These are phyloP conservation scores for Diospyros kaki DNA, from an alignment of 148 eudicot species.

Conservation along the genomic window DNA sequence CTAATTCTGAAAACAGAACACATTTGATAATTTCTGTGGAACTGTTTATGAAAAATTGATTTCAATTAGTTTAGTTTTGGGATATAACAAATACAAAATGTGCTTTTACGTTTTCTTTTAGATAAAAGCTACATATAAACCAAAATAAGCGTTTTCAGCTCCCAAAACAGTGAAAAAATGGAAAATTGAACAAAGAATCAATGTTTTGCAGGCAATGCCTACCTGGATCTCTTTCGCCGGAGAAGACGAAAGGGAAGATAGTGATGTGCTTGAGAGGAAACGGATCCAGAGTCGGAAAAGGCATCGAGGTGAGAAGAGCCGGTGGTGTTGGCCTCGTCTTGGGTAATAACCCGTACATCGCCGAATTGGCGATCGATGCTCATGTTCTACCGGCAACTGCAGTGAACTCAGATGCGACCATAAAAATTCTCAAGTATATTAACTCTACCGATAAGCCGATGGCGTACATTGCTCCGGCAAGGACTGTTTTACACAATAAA, in stretches of 20 bases:
- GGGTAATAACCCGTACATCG: constrained; percentile 39
- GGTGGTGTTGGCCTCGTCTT: constrained; percentile 69
- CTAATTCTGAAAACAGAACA: no score
- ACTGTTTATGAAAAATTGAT: no score
- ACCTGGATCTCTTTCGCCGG: constrained; percentile 53
- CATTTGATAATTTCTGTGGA: no score
- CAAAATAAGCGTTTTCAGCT: no score
- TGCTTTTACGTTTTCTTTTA: no score
- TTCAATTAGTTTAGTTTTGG: no score
- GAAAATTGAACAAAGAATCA: no score
- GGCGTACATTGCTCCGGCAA: constrained; percentile 52
- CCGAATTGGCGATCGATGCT: constrained; percentile 49
- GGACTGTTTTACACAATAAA: constrained; percentile 18
- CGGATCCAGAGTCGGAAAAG: constrained; percentile 66
- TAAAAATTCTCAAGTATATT: constrained; percentile 54
- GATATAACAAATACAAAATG: no score
- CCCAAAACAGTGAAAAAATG: no score
- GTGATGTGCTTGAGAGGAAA: constrained; percentile 76
- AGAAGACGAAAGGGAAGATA: constrained; percentile 61
- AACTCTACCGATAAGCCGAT: constrained; percentile 40
- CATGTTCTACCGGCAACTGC: constrained; percentile 83
- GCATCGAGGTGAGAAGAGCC: constrained; percentile 71
- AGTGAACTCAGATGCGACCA: constrained; percentile 34
- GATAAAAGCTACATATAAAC: no score
- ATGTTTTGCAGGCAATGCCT: constrained; percentile 64